phyloP scores from a whole-genome alignment of 2,329 filamentous ascomycete species.

The Chrysoporthe austroafricana region DNA sequence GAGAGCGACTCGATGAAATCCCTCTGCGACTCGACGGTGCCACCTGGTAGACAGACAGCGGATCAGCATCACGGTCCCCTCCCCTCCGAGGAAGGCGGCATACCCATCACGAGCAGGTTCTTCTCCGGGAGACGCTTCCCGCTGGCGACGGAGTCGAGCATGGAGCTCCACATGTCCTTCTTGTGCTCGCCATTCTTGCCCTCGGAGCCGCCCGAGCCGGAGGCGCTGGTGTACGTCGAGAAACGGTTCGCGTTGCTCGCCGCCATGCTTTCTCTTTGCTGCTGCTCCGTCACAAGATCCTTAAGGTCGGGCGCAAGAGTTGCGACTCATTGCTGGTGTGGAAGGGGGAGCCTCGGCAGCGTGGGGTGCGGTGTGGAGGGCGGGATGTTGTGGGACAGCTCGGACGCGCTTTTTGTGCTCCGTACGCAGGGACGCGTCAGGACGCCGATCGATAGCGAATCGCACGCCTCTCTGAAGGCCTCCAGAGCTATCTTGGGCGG shows the following conservation, averaged over 20 bases:
- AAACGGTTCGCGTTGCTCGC: slow-evolving; percentile 57
- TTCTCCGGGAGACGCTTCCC: slow-evolving; percentile 90
- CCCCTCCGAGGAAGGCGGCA: slow-evolving; percentile 31
- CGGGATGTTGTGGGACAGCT: slow-evolving; percentile 11
- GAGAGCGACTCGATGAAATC: slow-evolving; percentile 76
- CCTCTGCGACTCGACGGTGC: slow-evolving; percentile 79
- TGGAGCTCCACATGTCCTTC: slow-evolving; percentile 91
- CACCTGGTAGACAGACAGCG: slow-evolving; percentile 55
- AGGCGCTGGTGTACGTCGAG: slow-evolving; percentile 61
- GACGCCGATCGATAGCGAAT: background rate
- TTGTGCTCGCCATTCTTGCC: slow-evolving; percentile 70
- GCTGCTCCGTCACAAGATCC: slow-evolving; percentile 24
- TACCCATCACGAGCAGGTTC: slow-evolving; percentile 85
- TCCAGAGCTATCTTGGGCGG: background rate
- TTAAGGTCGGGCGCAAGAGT: slow-evolving; percentile 22
- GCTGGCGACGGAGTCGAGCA: slow-evolving; percentile 88
- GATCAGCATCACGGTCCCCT: slow-evolving; percentile 1
- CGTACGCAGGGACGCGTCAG: slow-evolving; percentile 13
- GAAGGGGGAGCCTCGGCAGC: slow-evolving; percentile 11
- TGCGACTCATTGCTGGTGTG: slow-evolving; percentile 26
- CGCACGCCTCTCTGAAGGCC: background rate
- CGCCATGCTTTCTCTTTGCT: slow-evolving; percentile 31
- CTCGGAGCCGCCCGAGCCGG: slow-evolving; percentile 54
- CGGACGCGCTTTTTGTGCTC: slow-evolving; percentile 7
- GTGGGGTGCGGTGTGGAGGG: slow-evolving; percentile 23